Base-by-base conservation (phyloP, 305 asterid genomes). In the Fraxinus velutina region DNA sequence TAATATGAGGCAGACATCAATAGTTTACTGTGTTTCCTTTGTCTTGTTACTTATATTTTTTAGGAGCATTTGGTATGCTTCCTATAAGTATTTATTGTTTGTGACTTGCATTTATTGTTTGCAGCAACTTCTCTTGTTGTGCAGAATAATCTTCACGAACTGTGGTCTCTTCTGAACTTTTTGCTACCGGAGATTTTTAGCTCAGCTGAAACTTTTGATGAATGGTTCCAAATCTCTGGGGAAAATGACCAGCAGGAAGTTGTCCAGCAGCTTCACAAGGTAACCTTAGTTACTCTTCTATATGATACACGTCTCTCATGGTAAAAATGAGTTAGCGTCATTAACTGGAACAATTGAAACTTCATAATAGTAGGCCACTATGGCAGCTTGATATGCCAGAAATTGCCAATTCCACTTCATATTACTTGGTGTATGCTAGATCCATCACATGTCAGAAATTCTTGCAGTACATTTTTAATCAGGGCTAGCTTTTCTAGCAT, bases 221-320 rank as follows among this genome's bases (percentile, higher is more conserved):
- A 96, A 80, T 96, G 99, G 99, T 96, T 96, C 89, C 98, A 96
- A 89, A 96, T 96, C 66, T 96, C 99, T 79, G 98, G 96, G 77
- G 99, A 94, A 6, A 96, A 94, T 87, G 98, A 96, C 79, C 97
- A 94, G 89, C 97, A 96, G 88, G 99, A 96, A 89, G 98, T 96
- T 85, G 99, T 96, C 81, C 99, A 96, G 86, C 98, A 96, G 88
- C 99, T 96, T 86, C 99, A 94, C 91, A 96, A 93, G 99, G 99
- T 94, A 86, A 62, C n/a, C 32, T 62, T 62, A 8, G 5, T 22
- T 22, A 36, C 9, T 55, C 33, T 15, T 64, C 47, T 36, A 72
- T 62, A 64, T 9, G 42, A 81, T 84, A 33, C 37, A 15, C 17
- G 50, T 73, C 62, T 7, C 33, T 62, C 78, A 30, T 62, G 70